These are phyloP conservation scores for Trichoderma breve DNA, from an alignment of 2,329 filamentous ascomycete genomes.

Conservation along the genomic window DNA sequence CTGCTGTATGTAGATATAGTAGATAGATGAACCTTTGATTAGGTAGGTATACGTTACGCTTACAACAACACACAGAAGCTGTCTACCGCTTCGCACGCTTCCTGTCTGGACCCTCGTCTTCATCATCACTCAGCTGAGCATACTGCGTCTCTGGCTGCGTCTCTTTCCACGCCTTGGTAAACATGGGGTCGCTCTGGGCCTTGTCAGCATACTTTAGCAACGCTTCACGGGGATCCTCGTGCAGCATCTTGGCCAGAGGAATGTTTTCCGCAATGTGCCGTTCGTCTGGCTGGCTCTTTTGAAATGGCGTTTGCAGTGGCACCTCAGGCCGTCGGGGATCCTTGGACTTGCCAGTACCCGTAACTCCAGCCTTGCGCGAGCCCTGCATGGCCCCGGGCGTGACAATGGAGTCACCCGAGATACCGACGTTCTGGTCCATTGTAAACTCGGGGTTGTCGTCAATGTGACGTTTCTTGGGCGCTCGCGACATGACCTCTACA, in stretches of 20 bases:
- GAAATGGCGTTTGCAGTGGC: slow-evolving; percentile 82
- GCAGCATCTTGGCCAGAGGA: slow-evolving; percentile 85
- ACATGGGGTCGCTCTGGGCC: slow-evolving; percentile 88
- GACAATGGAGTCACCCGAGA: slow-evolving; percentile 80
- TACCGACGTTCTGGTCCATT: slow-evolving; percentile 75
- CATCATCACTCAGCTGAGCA: slow-evolving; percentile 83
- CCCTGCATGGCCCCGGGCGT: slow-evolving; percentile 60
- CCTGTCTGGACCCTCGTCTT: slow-evolving; percentile 68
- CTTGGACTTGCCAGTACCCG: slow-evolving; percentile 69
- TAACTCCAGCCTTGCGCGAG: slow-evolving; percentile 63
- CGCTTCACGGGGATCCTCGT: slow-evolving; percentile 93
- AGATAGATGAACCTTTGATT: neutral
- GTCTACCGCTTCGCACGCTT: slow-evolving; percentile 54
- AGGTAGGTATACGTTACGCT: neutral
- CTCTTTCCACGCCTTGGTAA: slow-evolving; percentile 88
- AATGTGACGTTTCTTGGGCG: slow-evolving; percentile 90
- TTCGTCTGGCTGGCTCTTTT: slow-evolving; percentile 85
- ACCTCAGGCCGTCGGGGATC: slow-evolving; percentile 86
- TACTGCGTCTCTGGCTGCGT: slow-evolving; percentile 93
- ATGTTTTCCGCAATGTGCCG: slow-evolving; percentile 86
- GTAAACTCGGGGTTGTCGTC: slow-evolving; percentile 89
- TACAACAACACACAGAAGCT: neutral
- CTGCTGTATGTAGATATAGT: too few relatives aligned
- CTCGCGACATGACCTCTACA: slow-evolving; percentile 84
- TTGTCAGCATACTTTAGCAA: slow-evolving; percentile 92